Base-by-base conservation (phyloP, 1,139 yeast genomes). In the Yamadazyma dendronema region DNA sequence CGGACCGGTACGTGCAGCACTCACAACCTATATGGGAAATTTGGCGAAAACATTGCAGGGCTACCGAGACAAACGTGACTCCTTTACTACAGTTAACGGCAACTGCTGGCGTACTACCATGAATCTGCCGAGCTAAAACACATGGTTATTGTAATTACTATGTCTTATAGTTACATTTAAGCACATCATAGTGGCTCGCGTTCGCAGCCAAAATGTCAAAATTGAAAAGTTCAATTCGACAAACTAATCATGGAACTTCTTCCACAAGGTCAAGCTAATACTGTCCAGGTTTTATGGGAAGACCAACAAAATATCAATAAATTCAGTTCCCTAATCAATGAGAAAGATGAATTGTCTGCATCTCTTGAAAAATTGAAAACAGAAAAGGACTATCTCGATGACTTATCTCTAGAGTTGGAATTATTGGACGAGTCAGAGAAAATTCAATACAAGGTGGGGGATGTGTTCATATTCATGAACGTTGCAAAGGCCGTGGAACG, bases 221-320 rank as follows among this genome's bases (percentile, higher is more conserved):
- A n/a, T n/a, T n/a, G n/a, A n/a, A 28, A 28, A 10, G 6, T 28
- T 28, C 13, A 7, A 9, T 14, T 10, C 8, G n/a, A 9, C n/a
- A n/a, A n/a, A n/a, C n/a, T 14, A 27, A 35, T 35, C 17, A 74
- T 75, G 79, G 79, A 74, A 49, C 60, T 78, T 48, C 67, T 81
- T 44, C 87, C 88, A 3, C 77, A 78, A 51, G 87, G 87, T 4
- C 79, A 81, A 53, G 63, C 65, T 44, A 84, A 85, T 56, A 81
- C 80, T 14, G 74, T 68, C 15, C 94, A 87, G 53, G 98, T 92
- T 17, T 69, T 81, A 19, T 85, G 90, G 80, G 89, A 78, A 42
- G 97, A 92, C 59, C 98, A 92, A 64, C 81, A 84, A 55, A 78
- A 78, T 54, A 92, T 92, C 65, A 92, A 92, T 59, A 79, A 80